A percentile compares a stretch with the other conserved stretches of the same genome.
Evolutionary conservation across 495 filamentous ascomycete genomes (phyloP).

Genomic region (Aspergillus sclerotioniger): DNA sequence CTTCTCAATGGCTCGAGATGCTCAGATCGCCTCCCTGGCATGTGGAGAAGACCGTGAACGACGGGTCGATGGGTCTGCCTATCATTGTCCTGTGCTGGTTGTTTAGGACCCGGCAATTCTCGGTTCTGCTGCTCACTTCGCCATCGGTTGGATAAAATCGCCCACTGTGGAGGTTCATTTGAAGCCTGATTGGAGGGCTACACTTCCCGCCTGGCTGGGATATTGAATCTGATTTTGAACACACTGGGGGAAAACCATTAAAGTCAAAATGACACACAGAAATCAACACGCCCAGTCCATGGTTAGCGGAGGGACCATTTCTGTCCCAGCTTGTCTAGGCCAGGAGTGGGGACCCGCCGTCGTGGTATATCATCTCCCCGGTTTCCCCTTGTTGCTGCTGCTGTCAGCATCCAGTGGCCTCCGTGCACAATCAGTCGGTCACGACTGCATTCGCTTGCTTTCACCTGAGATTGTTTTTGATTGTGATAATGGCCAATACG

Average conservation of each 20-base stretch:
- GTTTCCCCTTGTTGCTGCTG: slow-evolving; percentile 7
- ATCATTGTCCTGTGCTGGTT: slow-evolving; percentile 12
- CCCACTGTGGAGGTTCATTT: slow-evolving; percentile 11
- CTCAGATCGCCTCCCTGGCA: slow-evolving; percentile 26
- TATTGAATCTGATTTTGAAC: slow-evolving; percentile 2
- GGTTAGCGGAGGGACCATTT: slow-evolving; percentile 6
- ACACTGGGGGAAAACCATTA: neutral
- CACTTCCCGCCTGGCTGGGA: neutral
- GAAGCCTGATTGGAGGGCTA: slow-evolving; percentile 8
- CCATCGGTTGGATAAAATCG: slow-evolving; percentile 7
- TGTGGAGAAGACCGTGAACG: slow-evolving; percentile 27
- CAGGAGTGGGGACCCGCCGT: neutral
- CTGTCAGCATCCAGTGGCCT: neutral
- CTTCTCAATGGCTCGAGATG: slow-evolving; percentile 2
- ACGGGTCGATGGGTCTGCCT: slow-evolving; percentile 30
- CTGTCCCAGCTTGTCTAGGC: neutral
- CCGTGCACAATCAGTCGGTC: neutral
- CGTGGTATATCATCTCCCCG: slow-evolving; percentile 10
- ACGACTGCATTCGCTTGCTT: neutral
- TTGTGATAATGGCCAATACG: slow-evolving; percentile 11
- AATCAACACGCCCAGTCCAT: neutral
- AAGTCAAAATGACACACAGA: slow-evolving; percentile 6
- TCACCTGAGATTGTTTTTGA: neutral
- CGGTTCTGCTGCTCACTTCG: slow-evolving; percentile 26
- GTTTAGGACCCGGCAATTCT: slow-evolving; percentile 14